Evolutionary conservation across 2,329 filamentous ascomycete genomes (phyloP), one percentile per base, ranked within the genome.

Genomic region (Didymella segeticola): DNA sequence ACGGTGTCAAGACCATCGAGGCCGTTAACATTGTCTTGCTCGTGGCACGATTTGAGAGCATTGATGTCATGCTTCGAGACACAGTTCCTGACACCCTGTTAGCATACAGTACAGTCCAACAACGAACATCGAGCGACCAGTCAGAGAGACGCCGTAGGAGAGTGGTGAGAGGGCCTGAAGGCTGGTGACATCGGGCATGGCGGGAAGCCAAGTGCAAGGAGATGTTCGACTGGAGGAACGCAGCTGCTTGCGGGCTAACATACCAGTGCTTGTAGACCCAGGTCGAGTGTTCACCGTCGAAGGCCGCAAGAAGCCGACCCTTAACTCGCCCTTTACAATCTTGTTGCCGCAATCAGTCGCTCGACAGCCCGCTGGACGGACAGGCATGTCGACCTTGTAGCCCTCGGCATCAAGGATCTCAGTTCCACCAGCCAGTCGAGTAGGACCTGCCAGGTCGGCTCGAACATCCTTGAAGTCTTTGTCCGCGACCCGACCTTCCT

Each of bases 1-100:
- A 96, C 74, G 55, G 91, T 88, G 8, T 93, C 89, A 56, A 84
- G 91, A 49, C 90, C 91, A 66, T 95, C 89, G 51, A 96, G 79
- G 41, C 83, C 82, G 47, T 90, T 82, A 8, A 29, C 3, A 12
- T 12, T 12, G 27, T 29, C 27, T 29, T 12, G 27, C 10, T 29
- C 75, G 56, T 86, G 80, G 11, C 76, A 71, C 1, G 85, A 78
- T 56, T 86, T 83, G 30, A 90, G 75, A 56, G 88, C 86, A 43
- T 78, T 64, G 53, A 96, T 76, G 63, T 90, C 84, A 45, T 82
- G 79, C 20, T 90, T 89, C 10, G 91, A 95, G 37, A 93, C 84
- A 65, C 93, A 97, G 12, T 91, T 91, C 93, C 93, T 41, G 9
- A 7, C 6, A 29, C 4, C n/a, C 8, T 17, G n/a, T 11, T n/a